Conservation (phyloP, 2,329 filamentous ascomycete genomes). For the Talaromyces marneffei region DNA sequence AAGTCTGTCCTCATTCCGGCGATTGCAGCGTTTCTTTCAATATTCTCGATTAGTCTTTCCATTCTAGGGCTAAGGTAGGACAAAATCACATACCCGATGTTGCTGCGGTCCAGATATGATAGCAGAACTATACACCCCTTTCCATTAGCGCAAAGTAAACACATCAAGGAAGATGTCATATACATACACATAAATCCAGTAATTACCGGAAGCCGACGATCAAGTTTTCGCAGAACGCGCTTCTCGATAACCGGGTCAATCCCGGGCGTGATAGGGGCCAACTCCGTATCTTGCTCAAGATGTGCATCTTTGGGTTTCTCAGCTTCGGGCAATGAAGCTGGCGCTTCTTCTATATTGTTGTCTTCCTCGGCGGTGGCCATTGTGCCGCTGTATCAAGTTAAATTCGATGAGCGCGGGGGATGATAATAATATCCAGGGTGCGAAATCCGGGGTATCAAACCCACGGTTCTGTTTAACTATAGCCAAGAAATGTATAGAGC, state of each 20-base stretch:
- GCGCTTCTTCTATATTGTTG: neutral
- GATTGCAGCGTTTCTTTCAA: constrained; percentile 47
- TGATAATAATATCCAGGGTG: neutral
- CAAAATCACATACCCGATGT: constrained; percentile 39
- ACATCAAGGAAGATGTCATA: neutral
- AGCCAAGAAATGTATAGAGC: neutral
- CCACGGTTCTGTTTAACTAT: neutral
- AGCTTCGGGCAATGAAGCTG: neutral
- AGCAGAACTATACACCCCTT: constrained; percentile 34
- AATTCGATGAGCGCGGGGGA: neutral
- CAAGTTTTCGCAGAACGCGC: constrained; percentile 34
- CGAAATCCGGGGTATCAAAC: neutral
- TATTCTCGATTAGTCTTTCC: constrained; percentile 11
- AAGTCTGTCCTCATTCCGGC: constrained; percentile 50
- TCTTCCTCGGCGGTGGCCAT: neutral
- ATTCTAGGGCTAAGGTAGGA: neutral
- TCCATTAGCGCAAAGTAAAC: neutral
- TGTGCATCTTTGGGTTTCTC: constrained; percentile 8
- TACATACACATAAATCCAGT: constrained; percentile 37
- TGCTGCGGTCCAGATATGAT: constrained; percentile 46
- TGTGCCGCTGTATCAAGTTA: neutral
- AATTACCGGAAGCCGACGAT: constrained; percentile 30
- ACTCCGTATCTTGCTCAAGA: constrained; percentile 3
- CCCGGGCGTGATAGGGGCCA: neutral
- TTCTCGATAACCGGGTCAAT: constrained; percentile 34